Conservation (phyloP, 2,329 filamentous ascomycete genomes). For the Cryphonectria japonica region DNA sequence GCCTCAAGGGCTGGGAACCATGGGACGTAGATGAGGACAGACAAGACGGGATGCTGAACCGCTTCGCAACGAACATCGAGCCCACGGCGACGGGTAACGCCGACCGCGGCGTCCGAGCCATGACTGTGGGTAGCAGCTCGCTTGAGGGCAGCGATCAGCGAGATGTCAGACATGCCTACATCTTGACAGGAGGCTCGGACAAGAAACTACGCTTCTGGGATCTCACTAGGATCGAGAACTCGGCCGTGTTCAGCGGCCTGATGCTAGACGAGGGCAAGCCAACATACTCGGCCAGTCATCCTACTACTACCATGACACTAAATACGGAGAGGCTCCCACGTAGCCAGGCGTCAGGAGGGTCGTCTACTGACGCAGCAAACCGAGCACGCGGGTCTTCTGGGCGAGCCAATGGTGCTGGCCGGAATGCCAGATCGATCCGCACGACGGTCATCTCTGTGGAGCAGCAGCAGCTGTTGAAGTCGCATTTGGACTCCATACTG, state of each 20-base stretch:
- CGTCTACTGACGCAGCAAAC: conserved; percentile 37
- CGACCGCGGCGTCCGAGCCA: conserved; percentile 73
- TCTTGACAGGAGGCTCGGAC: conserved; percentile 86
- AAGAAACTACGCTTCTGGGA: conserved; percentile 96
- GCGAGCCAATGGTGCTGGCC: conserved; percentile 19
- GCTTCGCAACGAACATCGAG: conserved; percentile 79
- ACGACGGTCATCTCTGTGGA: conserved; percentile 85
- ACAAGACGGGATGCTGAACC: conserved; percentile 81
- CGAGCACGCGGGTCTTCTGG: conserved; percentile 20
- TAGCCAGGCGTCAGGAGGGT: conserved; percentile 35
- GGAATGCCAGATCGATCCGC: conserved; percentile 58
- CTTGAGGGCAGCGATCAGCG: conserved; percentile 64
- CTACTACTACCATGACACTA: conserved; percentile 64
- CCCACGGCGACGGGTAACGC: conserved; percentile 56
- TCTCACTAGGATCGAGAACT: conserved; percentile 75
- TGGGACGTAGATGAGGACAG: conserved; percentile 91
- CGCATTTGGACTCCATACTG: conserved; percentile 84
- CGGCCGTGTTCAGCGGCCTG: conserved; percentile 78
- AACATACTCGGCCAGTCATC: conserved; percentile 69
- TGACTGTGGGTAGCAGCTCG: conserved; percentile 72
- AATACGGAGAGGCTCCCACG: conserved; percentile 65
- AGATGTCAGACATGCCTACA: conserved; percentile 78
- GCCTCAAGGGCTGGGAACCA: conserved; percentile 72
- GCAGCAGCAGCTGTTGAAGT: conserved; percentile 83
- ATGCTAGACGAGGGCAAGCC: conserved; percentile 71